Evolutionary conservation across 2,329 filamentous ascomycete genomes (phyloP).

Genomic region (Blastomyces parvus): DNA sequence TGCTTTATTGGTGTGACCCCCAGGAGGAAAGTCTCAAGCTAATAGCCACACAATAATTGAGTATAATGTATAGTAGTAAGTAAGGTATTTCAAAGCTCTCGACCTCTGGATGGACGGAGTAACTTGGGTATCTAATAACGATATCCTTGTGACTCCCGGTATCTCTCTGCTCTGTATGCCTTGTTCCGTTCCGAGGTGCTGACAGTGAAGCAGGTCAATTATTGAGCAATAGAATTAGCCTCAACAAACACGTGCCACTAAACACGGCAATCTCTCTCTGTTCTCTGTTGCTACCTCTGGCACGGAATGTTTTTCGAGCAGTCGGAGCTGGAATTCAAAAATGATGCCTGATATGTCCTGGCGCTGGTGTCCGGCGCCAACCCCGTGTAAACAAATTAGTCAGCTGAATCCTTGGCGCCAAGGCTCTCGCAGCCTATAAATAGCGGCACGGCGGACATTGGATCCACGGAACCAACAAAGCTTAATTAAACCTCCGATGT

Average conservation of each 20-base stretch:
- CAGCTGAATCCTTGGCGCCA: background rate
- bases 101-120: background rate
- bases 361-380: background rate
- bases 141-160: background rate
- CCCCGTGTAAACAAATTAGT: background rate
- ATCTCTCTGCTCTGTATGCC: background rate
- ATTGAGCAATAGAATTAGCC: too few relatives aligned
- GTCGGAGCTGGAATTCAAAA: background rate
- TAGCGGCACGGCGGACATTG: fast-evolving
- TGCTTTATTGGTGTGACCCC: background rate
- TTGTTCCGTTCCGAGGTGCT: background rate
- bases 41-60: background rate
- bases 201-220: background rate
- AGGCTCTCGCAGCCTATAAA: background rate
- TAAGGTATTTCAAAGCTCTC: background rate
- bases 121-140: background rate
- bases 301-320: background rate
- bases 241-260: background rate
- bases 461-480: background rate
- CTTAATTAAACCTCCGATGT: background rate
- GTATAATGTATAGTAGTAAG: background rate
- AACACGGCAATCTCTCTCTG: background rate
- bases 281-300: background rate
- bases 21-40: background rate
- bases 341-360: background rate